These are phyloP conservation scores for Starmera dryadoides DNA, from an alignment of 805 yeast genomes.

Conservation along the genomic window DNA sequence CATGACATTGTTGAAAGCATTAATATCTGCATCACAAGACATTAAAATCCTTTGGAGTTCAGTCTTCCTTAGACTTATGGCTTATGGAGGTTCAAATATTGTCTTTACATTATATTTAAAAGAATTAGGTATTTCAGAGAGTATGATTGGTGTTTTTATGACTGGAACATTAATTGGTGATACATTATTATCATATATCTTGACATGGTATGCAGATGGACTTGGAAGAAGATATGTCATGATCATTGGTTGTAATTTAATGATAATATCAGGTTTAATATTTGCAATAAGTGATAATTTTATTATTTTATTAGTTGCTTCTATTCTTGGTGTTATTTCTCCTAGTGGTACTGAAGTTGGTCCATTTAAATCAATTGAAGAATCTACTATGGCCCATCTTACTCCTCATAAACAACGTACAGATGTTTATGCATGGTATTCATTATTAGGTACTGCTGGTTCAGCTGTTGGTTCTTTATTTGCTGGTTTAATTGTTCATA, in stretches of 20 bases:
- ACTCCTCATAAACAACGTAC: conserved; percentile 61
- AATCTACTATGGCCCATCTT: conserved; percentile 73
- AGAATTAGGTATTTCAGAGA: conserved; percentile 45
- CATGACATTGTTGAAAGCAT: conserved; percentile 20
- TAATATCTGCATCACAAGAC: conserved; percentile 39
- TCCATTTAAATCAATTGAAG: conserved; percentile 83
- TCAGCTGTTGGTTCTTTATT: conserved; percentile 63
- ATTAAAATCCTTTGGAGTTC: conserved; percentile 59
- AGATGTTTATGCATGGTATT: conserved; percentile 69
- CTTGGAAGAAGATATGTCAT: conserved; percentile 65
- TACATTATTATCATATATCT: conserved; percentile 55
- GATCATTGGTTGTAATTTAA: conserved; percentile 55
- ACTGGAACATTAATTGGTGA: conserved; percentile 76
- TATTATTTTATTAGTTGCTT: conserved; percentile 54
- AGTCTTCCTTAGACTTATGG: conserved; percentile 61
- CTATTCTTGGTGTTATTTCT: conserved; percentile 78
- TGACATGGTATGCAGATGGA: conserved; percentile 72
- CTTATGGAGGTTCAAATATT: conserved; percentile 77
- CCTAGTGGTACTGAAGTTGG: conserved; percentile 91
- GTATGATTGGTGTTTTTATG: conserved; percentile 72
- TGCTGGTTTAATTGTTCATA: conserved; percentile 55
- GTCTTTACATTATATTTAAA: conserved; percentile 63
- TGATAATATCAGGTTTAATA: conserved; percentile 59
- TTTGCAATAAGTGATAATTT: conserved; percentile 54
- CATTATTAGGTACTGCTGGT: conserved; percentile 62